A percentile compares a stretch with the other conserved stretches of the same genome.
phyloP scores from a whole-genome alignment of 106 monocot species.

The Vanilla planifolia region DNA sequence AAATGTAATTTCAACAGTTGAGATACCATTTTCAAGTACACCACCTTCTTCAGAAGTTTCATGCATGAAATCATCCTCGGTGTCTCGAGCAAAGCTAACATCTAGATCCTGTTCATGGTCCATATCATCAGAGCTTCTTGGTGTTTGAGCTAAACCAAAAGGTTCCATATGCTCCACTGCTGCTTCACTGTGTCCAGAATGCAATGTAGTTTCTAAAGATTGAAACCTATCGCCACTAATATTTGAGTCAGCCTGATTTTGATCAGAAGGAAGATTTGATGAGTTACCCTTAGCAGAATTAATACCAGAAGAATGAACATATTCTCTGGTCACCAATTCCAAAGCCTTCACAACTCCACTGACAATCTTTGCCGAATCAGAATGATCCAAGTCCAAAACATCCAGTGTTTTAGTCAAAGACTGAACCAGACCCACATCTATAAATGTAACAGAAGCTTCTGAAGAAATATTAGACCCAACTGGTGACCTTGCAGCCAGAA shows the following conservation, averaged over 20 bases:
- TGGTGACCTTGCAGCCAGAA: slow-evolving; percentile 70
- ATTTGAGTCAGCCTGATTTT: slow-evolving; percentile 44
- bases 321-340: slow-evolving; percentile 85
- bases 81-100: slow-evolving; percentile 56
- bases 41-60: slow-evolving; percentile 74
- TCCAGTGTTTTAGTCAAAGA: slow-evolving; percentile 58
- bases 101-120: slow-evolving; percentile 75
- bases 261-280: slow-evolving; percentile 41
- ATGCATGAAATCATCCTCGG: slow-evolving; percentile 95
- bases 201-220: slow-evolving; percentile 51
- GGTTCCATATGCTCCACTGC: slow-evolving; percentile 55
- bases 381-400: slow-evolving; percentile 83
- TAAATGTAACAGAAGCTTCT: slow-evolving; percentile 93
- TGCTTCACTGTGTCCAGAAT: slow-evolving; percentile 50
- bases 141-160: slow-evolving; percentile 47
- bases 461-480: slow-evolving; percentile 78
- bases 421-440: slow-evolving; percentile 84
- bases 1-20: slow-evolving; percentile 92
- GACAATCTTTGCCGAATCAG: slow-evolving; percentile 79
- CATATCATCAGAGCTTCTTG: slow-evolving; percentile 76
- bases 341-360: slow-evolving; percentile 82
- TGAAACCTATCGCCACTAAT: slow-evolving; percentile 46
- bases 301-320: slow-evolving; percentile 68
- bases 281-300: slow-evolving; percentile 50
- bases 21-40: slow-evolving; percentile 51